phyloP scores from a whole-genome alignment of 177 flowering plant species.

The Tripterygium wilfordii region DNA sequence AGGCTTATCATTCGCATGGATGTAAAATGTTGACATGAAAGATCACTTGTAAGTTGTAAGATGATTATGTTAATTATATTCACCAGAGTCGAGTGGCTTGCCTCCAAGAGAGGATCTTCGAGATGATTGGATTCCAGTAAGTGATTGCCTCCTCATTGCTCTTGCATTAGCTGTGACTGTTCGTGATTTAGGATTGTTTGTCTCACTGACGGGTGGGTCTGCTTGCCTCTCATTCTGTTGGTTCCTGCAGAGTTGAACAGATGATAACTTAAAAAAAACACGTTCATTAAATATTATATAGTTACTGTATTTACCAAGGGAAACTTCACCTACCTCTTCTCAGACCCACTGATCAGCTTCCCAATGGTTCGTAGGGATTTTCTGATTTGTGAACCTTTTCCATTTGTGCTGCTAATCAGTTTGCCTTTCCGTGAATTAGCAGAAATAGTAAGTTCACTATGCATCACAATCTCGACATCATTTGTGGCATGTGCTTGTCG shows the following conservation, averaged over 20 bases:
- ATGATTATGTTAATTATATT: conserved; percentile 11
- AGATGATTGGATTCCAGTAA: conserved; percentile 49
- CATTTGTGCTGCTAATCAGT: conserved; percentile 17
- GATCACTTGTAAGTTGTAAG: neutral
- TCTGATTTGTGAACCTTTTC: conserved; percentile 65
- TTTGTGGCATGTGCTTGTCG: conserved; percentile 17
- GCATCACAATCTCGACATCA: conserved; percentile 21
- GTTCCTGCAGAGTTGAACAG: conserved; percentile 40
- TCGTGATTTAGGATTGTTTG: conserved; percentile 27
- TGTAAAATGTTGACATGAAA: neutral
- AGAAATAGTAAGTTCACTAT: conserved; percentile 19
- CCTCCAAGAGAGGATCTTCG: conserved; percentile 84
- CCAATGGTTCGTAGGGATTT: conserved; percentile 76
- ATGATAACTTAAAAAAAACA: too few relatives aligned
- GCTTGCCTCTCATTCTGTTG: conserved; percentile 27
- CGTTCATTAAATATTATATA: too few relatives aligned
- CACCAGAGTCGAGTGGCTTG: conserved; percentile 38
- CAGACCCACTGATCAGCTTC: conserved; percentile 73
- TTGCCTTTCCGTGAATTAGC: conserved; percentile 27
- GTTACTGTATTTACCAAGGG: neutral
- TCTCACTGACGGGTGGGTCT: conserved; percentile 16
- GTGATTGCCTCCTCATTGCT: conserved; percentile 65
- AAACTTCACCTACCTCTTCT: conserved; percentile 55
- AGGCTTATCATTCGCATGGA: neutral
- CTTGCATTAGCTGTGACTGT: conserved; percentile 35